Evolutionary conservation across 371 early-diverging fungal genomes (phyloP).

Genomic region (Dichotomocladium elegans): DNA sequence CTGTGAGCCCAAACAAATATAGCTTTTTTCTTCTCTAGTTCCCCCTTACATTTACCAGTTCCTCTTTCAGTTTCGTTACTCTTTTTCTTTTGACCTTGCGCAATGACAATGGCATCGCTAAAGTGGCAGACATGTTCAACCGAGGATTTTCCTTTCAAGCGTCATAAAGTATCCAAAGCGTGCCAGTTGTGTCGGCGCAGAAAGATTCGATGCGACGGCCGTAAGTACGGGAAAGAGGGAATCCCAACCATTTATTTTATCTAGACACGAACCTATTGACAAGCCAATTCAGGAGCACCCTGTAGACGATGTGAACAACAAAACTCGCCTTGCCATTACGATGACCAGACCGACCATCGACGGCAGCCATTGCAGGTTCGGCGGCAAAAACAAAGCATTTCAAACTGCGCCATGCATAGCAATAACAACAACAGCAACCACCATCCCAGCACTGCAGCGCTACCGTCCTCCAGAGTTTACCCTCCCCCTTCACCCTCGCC

Average conservation of each 20-base stretch:
- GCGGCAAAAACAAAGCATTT: conserved; percentile 1
- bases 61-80: background rate
- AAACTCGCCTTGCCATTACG: conserved; percentile 1
- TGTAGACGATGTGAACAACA: conserved; percentile 15
- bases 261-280: too few species aligned
- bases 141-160: conserved; percentile 25
- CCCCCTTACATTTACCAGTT: too few species aligned
- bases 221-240: conserved; percentile 9
- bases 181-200: conserved; percentile 21
- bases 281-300: conserved; percentile 19
- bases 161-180: conserved; percentile 21
- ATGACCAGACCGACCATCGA: conserved; percentile 4
- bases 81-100: background rate
- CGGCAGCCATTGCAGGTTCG: too few species aligned
- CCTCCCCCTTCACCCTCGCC: background rate
- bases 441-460: background rate
- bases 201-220: conserved; percentile 28
- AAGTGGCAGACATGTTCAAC: conserved; percentile 26
- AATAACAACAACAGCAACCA: background rate
- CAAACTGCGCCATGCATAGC: conserved; percentile 4
- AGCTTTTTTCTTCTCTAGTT: too few species aligned
- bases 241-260: too few species aligned
- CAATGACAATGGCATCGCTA: conserved; percentile 6
- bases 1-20: too few species aligned
- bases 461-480: background rate